These are phyloP conservation scores for Tetrapisispora phaffii DNA, from an alignment of 805 yeast genomes.

Conservation along the genomic window DNA sequence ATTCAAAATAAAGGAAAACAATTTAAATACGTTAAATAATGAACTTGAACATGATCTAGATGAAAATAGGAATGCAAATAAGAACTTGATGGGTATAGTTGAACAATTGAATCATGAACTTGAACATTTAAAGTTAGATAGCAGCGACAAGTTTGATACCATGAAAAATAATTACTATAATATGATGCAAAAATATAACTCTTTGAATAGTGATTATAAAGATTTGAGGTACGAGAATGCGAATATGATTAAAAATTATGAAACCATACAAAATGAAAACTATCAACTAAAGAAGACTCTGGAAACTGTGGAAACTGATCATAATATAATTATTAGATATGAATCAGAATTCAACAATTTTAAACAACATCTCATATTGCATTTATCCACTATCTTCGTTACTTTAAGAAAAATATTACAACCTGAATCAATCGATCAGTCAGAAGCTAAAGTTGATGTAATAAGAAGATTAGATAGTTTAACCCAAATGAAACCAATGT, in stretches of 20 bases:
- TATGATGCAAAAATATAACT: slow-evolving; percentile 8
- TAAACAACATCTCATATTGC: slow-evolving; percentile 35
- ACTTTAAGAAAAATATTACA: slow-evolving; percentile 49
- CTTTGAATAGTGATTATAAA: slow-evolving; percentile 7
- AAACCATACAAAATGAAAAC: slow-evolving; percentile 18
- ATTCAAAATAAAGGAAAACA: slow-evolving; percentile 13
- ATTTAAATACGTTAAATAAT: slow-evolving; percentile 18
- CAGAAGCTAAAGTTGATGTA: slow-evolving; percentile 40
- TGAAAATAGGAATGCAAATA: background rate
- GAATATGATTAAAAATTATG: slow-evolving; percentile 8
- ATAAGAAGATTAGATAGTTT: slow-evolving; percentile 21
- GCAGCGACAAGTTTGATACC: slow-evolving; percentile 23
- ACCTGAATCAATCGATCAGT: slow-evolving; percentile 48
- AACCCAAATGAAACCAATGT: slow-evolving; percentile 21
- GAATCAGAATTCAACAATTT: slow-evolving; percentile 32
- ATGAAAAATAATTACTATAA: slow-evolving; percentile 12
- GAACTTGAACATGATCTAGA: slow-evolving; percentile 14
- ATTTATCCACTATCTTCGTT: slow-evolving; percentile 41
- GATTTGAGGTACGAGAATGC: slow-evolving; percentile 7
- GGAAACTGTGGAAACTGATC: slow-evolving; percentile 7
- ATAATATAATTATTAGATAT: slow-evolving; percentile 6
- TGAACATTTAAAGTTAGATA: slow-evolving; percentile 15
- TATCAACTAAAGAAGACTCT: slow-evolving; percentile 15
- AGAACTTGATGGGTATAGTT: slow-evolving; percentile 2
- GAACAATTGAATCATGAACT: slow-evolving; percentile 15